Conservation (phyloP, 768 basidiomycete species). For the Suillus occidentalis region DNA sequence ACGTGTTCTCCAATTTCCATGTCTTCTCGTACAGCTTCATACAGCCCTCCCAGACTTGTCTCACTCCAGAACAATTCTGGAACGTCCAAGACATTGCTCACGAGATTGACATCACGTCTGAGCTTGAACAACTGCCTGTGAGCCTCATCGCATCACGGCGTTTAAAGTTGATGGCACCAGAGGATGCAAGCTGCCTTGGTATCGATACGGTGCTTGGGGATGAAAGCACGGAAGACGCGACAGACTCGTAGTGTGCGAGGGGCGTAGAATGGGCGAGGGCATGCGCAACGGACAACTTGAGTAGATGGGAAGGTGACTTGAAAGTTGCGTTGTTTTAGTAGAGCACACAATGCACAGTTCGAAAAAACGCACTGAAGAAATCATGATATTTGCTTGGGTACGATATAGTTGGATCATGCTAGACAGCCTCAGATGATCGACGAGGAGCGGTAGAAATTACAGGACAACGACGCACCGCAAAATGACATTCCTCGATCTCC, state of each 20-base stretch:
- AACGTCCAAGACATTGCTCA: constrained; percentile 90
- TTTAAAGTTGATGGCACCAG: constrained; percentile 75
- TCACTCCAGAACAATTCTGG: constrained; percentile 96
- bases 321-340: constrained; percentile 54
- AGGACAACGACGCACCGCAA: constrained; percentile 52
- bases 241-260: constrained; percentile 82
- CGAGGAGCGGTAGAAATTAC: constrained; percentile 4
- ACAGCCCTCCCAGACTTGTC: constrained; percentile 83
- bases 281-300: constrained; percentile 91
- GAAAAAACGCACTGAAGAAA: constrained; percentile 80
- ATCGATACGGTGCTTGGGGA: constrained; percentile 77
- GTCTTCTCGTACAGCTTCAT: constrained; percentile 92
- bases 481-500: constrained; percentile 95
- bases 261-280: constrained; percentile 94
- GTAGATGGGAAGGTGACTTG: constrained; percentile 86
- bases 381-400: constrained; percentile 95
- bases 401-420: constrained; percentile 83
- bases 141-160: constrained; percentile 84
- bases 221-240: constrained; percentile 74
- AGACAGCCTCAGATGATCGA: constrained; percentile 1
- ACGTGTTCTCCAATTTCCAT: constrained; percentile 89
- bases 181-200: constrained; percentile 76
- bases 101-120: constrained; percentile 85
- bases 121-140: constrained; percentile 85
- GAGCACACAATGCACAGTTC: background rate